Evolutionary conservation across 2,329 filamentous ascomycete species (phyloP), one percentile per base, ranked within the genome.

Genomic region (Fusarium setosum): DNA sequence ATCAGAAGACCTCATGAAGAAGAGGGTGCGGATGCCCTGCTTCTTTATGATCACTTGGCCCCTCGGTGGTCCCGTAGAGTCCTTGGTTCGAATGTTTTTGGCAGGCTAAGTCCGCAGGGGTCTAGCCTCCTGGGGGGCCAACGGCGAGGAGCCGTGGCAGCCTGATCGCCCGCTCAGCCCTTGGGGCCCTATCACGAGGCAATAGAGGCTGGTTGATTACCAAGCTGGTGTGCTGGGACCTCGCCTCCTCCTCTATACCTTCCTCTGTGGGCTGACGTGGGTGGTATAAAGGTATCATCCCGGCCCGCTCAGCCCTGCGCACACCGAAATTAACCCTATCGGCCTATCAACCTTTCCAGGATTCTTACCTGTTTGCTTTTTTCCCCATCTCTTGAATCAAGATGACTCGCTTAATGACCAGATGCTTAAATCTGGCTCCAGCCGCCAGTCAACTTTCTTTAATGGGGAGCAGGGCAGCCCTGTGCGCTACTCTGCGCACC

Each of bases 241-340:
- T 55, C 34, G n/a, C 11, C 15, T 7, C 31, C 4, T 50, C 49
- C 35, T 17, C 18, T 51, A 9, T 23, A 13, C 20, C 23, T 17
- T 37, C 32, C 13, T 34, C 35, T 2, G 17, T 59, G 60, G 60
- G 23, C 40, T 58, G 60, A 63, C 40, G 29, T 63, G 40, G 4
- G 37, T 56, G 42, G 42, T 48, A 48, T 29, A 41, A 13, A 38
- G 29, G 17, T 48, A 48, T 34, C 29, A 48, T 32, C 44, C 44
- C 21, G 44, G 29, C 44, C 44, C 9, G 20, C 44, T 34, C 44
- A 48, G 44, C 57, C 57, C 10, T 51, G 44, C 35, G 15, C 12
- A 13, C 4, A 20, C 31, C 44, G 50, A 45, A 21, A 56, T 56
- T 35, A 24, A 29, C 37, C 37, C 35, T 53, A 29, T 29, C 26